Base-by-base conservation (phyloP, 208 protist genomes). In the Acanthamoeba royreba region DNA sequence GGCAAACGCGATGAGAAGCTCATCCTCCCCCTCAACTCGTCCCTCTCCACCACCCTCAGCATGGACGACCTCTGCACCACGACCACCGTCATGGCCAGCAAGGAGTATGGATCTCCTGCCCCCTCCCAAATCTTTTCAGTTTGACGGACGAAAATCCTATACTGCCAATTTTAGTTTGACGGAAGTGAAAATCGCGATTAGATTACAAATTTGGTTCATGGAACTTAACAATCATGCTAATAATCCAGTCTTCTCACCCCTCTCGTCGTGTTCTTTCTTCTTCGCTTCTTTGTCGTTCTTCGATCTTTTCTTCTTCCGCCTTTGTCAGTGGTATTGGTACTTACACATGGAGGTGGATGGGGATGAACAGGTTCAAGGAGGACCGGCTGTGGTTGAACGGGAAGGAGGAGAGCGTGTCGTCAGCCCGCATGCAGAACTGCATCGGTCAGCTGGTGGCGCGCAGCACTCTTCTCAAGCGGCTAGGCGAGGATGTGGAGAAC, bases 21-120 rank as follows among this genome's bases (percentile, higher is more conserved):
- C 95, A 99, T 97, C 93, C 98, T 98, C 42, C 99, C 99, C 19
- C 98, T 98, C 40, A 99, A 99, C 94, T 98, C 98, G 42, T 99
- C 99, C 25, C 98, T 99, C 93, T 99, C 97, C 93, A 98, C 98
- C 22, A 99, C 99, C 19, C 97, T 99, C 31, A 97, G 98, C 91
- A 98, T 98, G 79, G 96, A 97, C 46, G 97, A 98, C 25, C 98
- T 99, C 33, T 97, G 88, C 74, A 98, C 98, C 69, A 98, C 97
- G 74, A 99, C 99, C 1, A 99, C 98, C 0, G 98, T 99, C 5
- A 92, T 97, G 58, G 97, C 92, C 17, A 66, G 49, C 81, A 66
- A 89, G 49, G 52, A 89, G 52, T 66, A 63, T 25, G 4, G 19
- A 25, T 22, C 17, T 61, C 19, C 17, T 42, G 1, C 17, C 47